A percentile compares a stretch with the other conserved stretches of the same genome.
These are phyloP conservation scores for Mortierella sp. DNA, from an alignment of 371 early-diverging fungal genomes.

Conservation along the genomic window DNA sequence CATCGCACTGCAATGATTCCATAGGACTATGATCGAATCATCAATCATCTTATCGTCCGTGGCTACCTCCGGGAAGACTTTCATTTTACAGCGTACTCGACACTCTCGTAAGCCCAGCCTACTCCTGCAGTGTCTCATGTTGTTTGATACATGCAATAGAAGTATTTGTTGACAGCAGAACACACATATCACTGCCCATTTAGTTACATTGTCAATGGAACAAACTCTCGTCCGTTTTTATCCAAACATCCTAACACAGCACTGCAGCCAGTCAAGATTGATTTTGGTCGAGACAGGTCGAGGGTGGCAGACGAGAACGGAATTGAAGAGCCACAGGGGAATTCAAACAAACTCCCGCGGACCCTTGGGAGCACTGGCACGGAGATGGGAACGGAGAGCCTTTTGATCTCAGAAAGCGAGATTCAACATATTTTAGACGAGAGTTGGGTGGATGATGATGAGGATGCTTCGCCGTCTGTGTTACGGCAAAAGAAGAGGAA, in stretches of 20 bases:
- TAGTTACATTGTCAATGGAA: constrained; percentile 49
- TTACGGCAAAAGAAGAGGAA: background rate
- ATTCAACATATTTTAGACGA: constrained; percentile 10
- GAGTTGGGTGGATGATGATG: constrained; percentile 1
- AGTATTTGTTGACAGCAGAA: too few species aligned
- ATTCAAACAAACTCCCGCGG: background rate
- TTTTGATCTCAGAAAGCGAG: background rate
- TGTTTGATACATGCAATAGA: background rate
- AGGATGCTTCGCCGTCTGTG: background rate
- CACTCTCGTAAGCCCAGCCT: constrained; percentile 58
- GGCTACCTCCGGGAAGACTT: constrained; percentile 66
- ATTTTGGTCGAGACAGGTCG: constrained; percentile 36
- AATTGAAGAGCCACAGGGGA: background rate
- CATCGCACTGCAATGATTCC: background rate
- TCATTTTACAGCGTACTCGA: constrained; percentile 67
- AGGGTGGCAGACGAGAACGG: constrained; percentile 17
- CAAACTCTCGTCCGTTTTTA: constrained; percentile 17
- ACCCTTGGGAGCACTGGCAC: background rate
- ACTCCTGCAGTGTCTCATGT: background rate
- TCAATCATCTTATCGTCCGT: constrained; percentile 59
- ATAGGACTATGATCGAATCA: constrained; percentile 63
- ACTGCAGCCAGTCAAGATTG: constrained; percentile 23
- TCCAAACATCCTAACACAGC: constrained; percentile 3
- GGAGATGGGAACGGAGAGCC: background rate
- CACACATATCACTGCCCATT: background rate